A percentile compares a stretch with the other conserved stretches of the same genome.
Evolutionary conservation across 768 basidiomycete genomes (phyloP).

Genomic region (Kwoniella bestiolae): DNA sequence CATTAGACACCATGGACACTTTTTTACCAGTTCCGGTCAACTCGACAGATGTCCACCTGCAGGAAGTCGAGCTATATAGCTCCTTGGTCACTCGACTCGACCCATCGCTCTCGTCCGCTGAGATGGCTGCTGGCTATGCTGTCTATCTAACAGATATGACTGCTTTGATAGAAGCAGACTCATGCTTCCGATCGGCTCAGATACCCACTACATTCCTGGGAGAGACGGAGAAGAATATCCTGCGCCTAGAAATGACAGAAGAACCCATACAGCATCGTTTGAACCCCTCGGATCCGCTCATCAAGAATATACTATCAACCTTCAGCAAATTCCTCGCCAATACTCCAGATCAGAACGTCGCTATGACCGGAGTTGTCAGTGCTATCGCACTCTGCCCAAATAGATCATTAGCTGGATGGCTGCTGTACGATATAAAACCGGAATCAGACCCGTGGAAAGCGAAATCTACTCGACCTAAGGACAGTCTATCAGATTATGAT

Average conservation of each 20-base stretch:
- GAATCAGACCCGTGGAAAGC: constrained; percentile 25
- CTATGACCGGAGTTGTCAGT: constrained; percentile 79
- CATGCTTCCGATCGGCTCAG: constrained; percentile 78
- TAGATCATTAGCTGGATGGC: constrained; percentile 84
- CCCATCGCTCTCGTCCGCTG: constrained; percentile 29
- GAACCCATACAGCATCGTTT: constrained; percentile 63
- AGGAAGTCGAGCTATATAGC: constrained; percentile 50
- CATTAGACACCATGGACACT: constrained; percentile 61
- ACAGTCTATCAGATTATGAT: background rate
- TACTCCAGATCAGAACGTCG: constrained; percentile 82
- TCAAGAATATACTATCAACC: constrained; percentile 71
- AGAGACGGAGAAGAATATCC: constrained; percentile 14
- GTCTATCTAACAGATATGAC: constrained; percentile 64
- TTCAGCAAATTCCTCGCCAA: constrained; percentile 82
- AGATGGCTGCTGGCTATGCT: constrained; percentile 57
- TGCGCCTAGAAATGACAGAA: background rate
- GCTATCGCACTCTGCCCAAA: constrained; percentile 82
- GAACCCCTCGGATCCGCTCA: constrained; percentile 74
- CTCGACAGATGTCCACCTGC: constrained; percentile 35
- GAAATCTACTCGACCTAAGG: constrained; percentile 8
- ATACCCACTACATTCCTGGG: constrained; percentile 58
- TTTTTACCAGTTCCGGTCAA: constrained; percentile 59
- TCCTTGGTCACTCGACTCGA: constrained; percentile 49
- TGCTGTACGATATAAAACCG: constrained; percentile 64
- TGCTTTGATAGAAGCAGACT: constrained; percentile 76